These are phyloP conservation scores for Arachnopeziza araneosa DNA, from an alignment of 2,329 filamentous ascomycete genomes.

Conservation along the genomic window DNA sequence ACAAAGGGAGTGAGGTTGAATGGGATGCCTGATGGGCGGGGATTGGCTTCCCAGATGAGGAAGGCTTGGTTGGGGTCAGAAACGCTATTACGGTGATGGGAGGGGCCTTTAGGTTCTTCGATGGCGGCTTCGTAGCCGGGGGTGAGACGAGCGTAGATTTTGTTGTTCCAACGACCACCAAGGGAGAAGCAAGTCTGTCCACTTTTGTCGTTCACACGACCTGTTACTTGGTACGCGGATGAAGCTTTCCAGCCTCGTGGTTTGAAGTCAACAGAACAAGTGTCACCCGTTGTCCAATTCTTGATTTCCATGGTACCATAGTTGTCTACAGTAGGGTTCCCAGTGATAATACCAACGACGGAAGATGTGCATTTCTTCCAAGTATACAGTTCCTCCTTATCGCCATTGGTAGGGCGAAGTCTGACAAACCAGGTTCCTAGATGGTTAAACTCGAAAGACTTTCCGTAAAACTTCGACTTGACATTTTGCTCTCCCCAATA, in stretches of 20 bases:
- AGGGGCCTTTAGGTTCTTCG: constrained; percentile 44
- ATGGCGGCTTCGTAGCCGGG: constrained; percentile 80
- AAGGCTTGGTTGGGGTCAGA: constrained; percentile 71
- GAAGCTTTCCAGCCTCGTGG: constrained; percentile 91
- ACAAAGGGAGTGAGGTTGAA: constrained; percentile 98
- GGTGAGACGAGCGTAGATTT: constrained; percentile 88
- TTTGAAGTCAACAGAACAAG: constrained; percentile 89
- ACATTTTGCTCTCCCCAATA: constrained; percentile 96
- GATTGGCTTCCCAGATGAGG: constrained; percentile 86
- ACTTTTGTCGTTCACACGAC: constrained; percentile 73
- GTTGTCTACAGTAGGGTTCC: constrained; percentile 94
- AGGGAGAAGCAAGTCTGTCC: constrained; percentile 85
- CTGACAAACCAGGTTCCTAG: constrained; percentile 95
- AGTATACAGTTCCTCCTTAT: constrained; percentile 80
- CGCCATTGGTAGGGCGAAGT: constrained; percentile 67
- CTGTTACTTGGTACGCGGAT: constrained; percentile 81
- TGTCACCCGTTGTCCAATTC: constrained; percentile 93
- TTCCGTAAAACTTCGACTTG: constrained; percentile 95
- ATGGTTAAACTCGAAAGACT: constrained; percentile 94
- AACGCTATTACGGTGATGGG: constrained; percentile 43
- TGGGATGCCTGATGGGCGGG: constrained; percentile 75
- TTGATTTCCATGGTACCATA: constrained; percentile 96
- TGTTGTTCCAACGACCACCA: constrained; percentile 95
- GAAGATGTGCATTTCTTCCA: constrained; percentile 99
- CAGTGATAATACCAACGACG: constrained; percentile 97